phyloP scores from a whole-genome alignment of 331 rosid genomes.

The Malus hybrid region DNA sequence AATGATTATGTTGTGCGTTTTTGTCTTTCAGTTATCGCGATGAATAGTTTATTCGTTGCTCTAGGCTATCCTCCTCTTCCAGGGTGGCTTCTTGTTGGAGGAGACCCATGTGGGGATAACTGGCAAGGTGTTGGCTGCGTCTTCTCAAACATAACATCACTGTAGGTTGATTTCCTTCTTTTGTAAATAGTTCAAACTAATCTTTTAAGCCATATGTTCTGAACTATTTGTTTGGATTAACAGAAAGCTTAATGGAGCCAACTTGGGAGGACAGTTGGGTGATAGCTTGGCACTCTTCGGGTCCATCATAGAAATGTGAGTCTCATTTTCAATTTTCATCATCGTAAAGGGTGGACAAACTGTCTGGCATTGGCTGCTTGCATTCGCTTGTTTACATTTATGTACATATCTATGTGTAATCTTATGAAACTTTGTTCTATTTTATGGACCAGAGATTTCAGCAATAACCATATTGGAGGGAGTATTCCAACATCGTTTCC shows the following conservation, averaged over 20 bases:
- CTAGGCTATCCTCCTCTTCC: slow-evolving; percentile 63
- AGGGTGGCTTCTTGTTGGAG: slow-evolving; percentile 81
- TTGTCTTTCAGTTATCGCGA: slow-evolving; percentile 45
- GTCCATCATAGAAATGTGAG: slow-evolving; percentile 64
- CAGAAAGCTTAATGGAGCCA: slow-evolving; percentile 53
- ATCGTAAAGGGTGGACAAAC: neutral
- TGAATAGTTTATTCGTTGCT: slow-evolving; percentile 54
- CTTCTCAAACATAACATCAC: slow-evolving; percentile 64
- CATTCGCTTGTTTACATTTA: neutral
- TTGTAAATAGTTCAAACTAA: neutral
- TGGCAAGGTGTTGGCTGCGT: slow-evolving; percentile 85
- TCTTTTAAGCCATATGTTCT: slow-evolving; percentile 3
- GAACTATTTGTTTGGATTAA: slow-evolving; percentile 24
- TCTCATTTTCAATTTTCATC: neutral
- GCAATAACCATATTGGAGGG: slow-evolving; percentile 75
- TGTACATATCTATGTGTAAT: neutral
- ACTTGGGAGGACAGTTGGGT: slow-evolving; percentile 69
- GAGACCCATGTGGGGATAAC: slow-evolving; percentile 73
- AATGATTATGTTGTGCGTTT: neutral
- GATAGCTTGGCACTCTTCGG: slow-evolving; percentile 49
- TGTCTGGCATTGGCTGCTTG: neutral
- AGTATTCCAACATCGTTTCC: slow-evolving; percentile 54
- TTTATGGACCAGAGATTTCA: slow-evolving; percentile 53
- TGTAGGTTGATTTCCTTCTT: slow-evolving; percentile 37
- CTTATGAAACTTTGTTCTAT: slow-evolving; percentile 26